Conservation (phyloP, 345 rosid genomes). For the Brassica rapa region DNA sequence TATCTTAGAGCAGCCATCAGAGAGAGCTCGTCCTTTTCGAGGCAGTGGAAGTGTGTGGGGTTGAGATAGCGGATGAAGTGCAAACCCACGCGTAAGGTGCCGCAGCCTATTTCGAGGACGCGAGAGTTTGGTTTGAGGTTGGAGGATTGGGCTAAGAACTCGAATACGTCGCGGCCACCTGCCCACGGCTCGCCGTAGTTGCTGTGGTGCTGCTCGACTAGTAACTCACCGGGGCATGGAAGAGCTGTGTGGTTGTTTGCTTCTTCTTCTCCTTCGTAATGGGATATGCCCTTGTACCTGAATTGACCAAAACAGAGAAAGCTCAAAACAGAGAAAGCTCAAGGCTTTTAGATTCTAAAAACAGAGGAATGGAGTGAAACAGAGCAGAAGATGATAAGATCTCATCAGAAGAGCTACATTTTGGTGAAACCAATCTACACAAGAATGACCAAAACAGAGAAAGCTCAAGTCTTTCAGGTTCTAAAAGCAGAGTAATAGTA, state of each 20-base stretch:
- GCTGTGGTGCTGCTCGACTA: conserved; percentile 97
- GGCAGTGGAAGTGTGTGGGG: conserved; percentile 72
- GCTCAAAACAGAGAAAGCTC: neutral
- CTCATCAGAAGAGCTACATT: too few species aligned
- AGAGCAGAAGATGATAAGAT: too few species aligned
- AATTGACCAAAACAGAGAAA: neutral
- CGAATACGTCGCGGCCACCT: conserved; percentile 94
- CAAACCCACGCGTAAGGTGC: conserved; percentile 90
- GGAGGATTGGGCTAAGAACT: conserved; percentile 77
- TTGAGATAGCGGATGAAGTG: conserved; percentile 83
- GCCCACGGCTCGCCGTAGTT: conserved; percentile 99
- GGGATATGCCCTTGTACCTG: too few species aligned
- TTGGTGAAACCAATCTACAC: too few species aligned
- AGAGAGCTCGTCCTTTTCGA: conserved; percentile 93
- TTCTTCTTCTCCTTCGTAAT: neutral
- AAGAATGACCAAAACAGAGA: too few species aligned
- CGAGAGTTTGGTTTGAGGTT: conserved; percentile 60
- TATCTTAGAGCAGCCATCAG: conserved; percentile 91
- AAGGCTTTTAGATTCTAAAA: too few species aligned
- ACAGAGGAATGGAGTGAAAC: too few species aligned
- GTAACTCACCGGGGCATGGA: conserved; percentile 94
- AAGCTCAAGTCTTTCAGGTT: too few species aligned
- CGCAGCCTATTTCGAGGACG: conserved; percentile 95
- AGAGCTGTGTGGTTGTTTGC: conserved; percentile 73
- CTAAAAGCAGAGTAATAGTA: too few species aligned